Conservation (phyloP, 1,139 yeast genomes). For the Diutina ranongensis region DNA sequence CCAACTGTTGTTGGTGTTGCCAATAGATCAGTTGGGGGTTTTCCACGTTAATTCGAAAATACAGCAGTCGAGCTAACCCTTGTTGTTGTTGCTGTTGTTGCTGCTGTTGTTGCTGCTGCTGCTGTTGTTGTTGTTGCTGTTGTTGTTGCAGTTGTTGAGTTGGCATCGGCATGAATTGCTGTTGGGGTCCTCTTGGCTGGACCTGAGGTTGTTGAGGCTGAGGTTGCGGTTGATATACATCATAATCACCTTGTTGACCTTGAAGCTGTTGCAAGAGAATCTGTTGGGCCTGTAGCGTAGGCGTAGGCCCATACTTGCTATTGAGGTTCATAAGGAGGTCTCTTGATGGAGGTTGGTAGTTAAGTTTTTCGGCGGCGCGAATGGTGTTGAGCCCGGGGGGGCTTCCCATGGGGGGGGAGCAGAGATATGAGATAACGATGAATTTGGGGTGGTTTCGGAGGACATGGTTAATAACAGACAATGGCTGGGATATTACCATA, state of each 20-base stretch:
- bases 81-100: slow-evolving; percentile 8
- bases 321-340: slow-evolving; percentile 6
- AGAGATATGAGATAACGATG: neutral
- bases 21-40: slow-evolving; percentile 51
- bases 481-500: no score
- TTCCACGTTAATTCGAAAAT: slow-evolving; percentile 27
- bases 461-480: no score
- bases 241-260: slow-evolving; percentile 14
- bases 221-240: neutral
- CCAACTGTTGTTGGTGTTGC: slow-evolving; percentile 82
- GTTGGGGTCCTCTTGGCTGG: slow-evolving; percentile 4
- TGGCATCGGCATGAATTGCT: slow-evolving; percentile 8
- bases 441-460: neutral
- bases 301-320: slow-evolving; percentile 7
- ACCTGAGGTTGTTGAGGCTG: slow-evolving; percentile 6
- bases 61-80: slow-evolving; percentile 8
- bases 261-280: slow-evolving; percentile 21
- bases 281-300: slow-evolving; percentile 30
- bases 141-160: slow-evolving; percentile 16
- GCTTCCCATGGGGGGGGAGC: neutral
- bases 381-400: neutral
- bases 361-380: neutral
- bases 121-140: slow-evolving; percentile 20
- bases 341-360: neutral
- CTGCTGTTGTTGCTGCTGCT: slow-evolving; percentile 12